Percentiles rank a stretch among this genome's conserved stretches.
phyloP scores from a whole-genome alignment of 768 basidiomycete species.

The Auriscalpium vulgare region DNA sequence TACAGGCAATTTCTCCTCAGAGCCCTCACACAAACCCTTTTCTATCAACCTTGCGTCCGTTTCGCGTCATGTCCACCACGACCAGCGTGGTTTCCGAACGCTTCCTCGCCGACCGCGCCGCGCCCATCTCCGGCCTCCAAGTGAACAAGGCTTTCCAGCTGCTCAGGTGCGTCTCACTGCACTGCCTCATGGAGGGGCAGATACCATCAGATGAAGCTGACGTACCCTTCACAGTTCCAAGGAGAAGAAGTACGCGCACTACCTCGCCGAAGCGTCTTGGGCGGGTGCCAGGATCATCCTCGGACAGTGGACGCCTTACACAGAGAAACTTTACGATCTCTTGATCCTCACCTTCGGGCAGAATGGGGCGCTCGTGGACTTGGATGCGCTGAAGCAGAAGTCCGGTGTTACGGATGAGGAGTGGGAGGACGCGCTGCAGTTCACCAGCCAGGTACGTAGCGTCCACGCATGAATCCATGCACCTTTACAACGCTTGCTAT shows the following conservation, averaged over 20 bases:
- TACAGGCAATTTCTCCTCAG: background rate
- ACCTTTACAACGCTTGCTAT: no score
- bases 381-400: constrained; percentile 41
- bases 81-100: constrained; percentile 38
- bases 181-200: background rate
- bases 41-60: background rate
- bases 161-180: constrained; percentile 38
- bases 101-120: constrained; percentile 66
- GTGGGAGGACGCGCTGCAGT: constrained; percentile 67
- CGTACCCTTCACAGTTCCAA: constrained; percentile 36
- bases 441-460: constrained; percentile 53
- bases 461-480: background rate
- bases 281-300: constrained; percentile 80
- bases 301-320: constrained; percentile 75
- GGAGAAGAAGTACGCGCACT: constrained; percentile 78
- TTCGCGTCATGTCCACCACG: constrained; percentile 20
- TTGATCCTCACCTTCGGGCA: constrained; percentile 62
- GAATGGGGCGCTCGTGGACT: constrained; percentile 47
- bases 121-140: constrained; percentile 71
- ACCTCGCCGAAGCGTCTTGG: constrained; percentile 67
- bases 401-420: constrained; percentile 50
- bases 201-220: constrained; percentile 2
- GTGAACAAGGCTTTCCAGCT: constrained; percentile 62
- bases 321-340: constrained; percentile 59
- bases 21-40: background rate